Conservation (phyloP, 2,329 filamentous ascomycete species). For the Colletotrichum spaethianum region DNA sequence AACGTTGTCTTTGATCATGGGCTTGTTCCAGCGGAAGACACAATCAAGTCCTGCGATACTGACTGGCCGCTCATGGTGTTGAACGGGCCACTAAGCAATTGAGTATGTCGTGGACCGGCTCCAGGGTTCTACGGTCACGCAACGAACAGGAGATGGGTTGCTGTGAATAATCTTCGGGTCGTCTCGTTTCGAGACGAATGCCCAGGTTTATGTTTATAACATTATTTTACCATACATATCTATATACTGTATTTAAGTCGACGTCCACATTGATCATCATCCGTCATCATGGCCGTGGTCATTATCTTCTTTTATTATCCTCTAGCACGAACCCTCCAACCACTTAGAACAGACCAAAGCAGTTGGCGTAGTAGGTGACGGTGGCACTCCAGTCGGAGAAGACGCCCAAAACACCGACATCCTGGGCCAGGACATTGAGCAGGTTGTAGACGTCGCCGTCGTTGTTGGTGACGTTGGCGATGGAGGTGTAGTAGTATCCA, state of each 20-base stretch:
- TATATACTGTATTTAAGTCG: neutral
- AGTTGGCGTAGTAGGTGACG: slow-evolving; percentile 80
- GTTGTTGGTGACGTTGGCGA: slow-evolving; percentile 68
- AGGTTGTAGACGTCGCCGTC: slow-evolving; percentile 78
- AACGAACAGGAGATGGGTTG: neutral
- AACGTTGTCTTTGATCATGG: no score
- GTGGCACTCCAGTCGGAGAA: slow-evolving; percentile 81
- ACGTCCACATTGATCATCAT: neutral
- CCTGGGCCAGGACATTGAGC: slow-evolving; percentile 73
- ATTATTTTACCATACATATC: neutral
- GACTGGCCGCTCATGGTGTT: no score
- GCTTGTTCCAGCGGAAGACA: no score
- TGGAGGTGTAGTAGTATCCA: slow-evolving; percentile 70
- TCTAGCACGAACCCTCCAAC: neutral
- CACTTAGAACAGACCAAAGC: slow-evolving; percentile 62
- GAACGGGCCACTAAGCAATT: no score
- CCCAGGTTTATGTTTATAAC: no score
- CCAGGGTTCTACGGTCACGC: neutral
- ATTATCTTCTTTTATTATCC: neutral
- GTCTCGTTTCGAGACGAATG: neutral
- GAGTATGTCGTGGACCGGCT: no score
- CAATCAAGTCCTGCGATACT: no score
- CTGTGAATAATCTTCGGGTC: neutral
- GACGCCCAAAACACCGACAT: slow-evolving; percentile 73
- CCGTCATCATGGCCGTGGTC: neutral